A percentile compares a stretch with the other conserved stretches of the same genome.
Evolutionary conservation across 2,329 filamentous ascomycete genomes (phyloP).

Genomic region (Pseudopithomyces chartarum): DNA sequence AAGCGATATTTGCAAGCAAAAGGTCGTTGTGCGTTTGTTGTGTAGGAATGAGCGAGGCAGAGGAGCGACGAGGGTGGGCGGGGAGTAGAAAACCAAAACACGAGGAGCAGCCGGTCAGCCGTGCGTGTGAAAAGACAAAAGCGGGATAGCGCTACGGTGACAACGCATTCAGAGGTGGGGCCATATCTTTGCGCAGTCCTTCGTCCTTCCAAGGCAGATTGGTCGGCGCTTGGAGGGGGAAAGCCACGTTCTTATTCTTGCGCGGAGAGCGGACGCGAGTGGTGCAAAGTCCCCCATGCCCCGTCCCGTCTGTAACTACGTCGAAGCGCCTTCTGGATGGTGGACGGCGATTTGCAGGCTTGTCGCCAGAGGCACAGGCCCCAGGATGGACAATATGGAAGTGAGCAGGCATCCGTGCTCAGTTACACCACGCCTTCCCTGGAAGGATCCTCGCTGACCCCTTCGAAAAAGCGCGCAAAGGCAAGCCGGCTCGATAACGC

Average conservation of each 20-base stretch:
- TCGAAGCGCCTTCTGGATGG: slow-evolving; percentile 23
- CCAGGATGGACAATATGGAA: slow-evolving; percentile 24
- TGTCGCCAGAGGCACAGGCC: slow-evolving; percentile 17
- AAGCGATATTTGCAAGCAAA: slow-evolving; percentile 20
- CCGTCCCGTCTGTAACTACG: slow-evolving; percentile 22
- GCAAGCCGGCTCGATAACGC: slow-evolving; percentile 30
- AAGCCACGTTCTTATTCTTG: slow-evolving; percentile 43
- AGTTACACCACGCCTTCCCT: slow-evolving; percentile 29
- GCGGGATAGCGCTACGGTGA: slow-evolving; percentile 35
- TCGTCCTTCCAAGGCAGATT: slow-evolving; percentile 40
- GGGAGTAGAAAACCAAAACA: slow-evolving; percentile 32
- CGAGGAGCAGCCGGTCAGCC: slow-evolving; percentile 37
- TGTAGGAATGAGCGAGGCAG: slow-evolving; percentile 29
- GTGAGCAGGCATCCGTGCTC: slow-evolving; percentile 24
- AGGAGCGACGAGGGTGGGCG: slow-evolving; percentile 20
- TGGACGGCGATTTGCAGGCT: slow-evolving; percentile 31
- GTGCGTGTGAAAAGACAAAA: slow-evolving; percentile 25
- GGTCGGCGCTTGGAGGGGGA: slow-evolving; percentile 32
- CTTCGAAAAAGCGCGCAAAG: slow-evolving; percentile 18
- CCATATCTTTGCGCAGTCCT: slow-evolving; percentile 35
- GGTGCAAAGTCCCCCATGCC: slow-evolving; percentile 11
- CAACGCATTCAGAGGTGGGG: slow-evolving; percentile 45
- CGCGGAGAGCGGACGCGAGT: slow-evolving; percentile 20
- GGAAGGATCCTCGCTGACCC: slow-evolving; percentile 33
- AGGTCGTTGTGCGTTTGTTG: slow-evolving; percentile 23